phyloP scores from a whole-genome alignment of 768 basidiomycete genomes.

The Boletus reticulatus region DNA sequence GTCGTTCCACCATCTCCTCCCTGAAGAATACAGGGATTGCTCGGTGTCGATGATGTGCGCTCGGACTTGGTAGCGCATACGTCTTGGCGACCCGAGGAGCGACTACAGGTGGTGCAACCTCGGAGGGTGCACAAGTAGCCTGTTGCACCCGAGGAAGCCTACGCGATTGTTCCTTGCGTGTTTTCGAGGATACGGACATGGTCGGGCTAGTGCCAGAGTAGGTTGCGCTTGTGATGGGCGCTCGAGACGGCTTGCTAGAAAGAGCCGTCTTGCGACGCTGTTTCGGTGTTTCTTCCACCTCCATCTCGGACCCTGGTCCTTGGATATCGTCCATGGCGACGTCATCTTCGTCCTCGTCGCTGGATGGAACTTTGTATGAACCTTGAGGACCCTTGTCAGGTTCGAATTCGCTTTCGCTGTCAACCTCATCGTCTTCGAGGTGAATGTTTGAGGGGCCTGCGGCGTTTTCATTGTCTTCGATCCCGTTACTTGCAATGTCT shows the following conservation, averaged over 20 bases:
- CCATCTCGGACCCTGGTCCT: neutral
- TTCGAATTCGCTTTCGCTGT: conserved; percentile 57
- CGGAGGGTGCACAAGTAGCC: neutral
- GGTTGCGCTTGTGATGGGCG: neutral
- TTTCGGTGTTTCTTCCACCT: conserved; percentile 18
- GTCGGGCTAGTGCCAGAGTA: neutral
- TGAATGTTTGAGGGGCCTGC: conserved; percentile 41
- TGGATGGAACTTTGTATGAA: conserved; percentile 31
- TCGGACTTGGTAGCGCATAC: conserved; percentile 61
- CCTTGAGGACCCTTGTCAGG: conserved; percentile 36
- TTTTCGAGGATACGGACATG: conserved; percentile 5
- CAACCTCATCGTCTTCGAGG: conserved; percentile 19
- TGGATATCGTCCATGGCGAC: conserved; percentile 21
- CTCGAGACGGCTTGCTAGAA: neutral
- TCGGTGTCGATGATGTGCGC: conserved; percentile 70
- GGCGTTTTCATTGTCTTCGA: conserved; percentile 30
- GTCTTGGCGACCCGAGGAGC: conserved; percentile 35
- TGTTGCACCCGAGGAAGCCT: conserved; percentile 20
- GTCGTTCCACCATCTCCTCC: conserved; percentile 55
- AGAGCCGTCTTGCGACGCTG: conserved; percentile 9
- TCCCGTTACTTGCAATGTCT: conserved; percentile 32
- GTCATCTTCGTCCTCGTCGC: conserved; percentile 30
- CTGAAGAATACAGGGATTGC: conserved; percentile 59
- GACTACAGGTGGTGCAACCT: conserved; percentile 2
- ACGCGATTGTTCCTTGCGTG: conserved; percentile 13